These are phyloP conservation scores for Zancudomyces culisetae DNA, from an alignment of 371 early-diverging fungal species.

Conservation along the genomic window DNA sequence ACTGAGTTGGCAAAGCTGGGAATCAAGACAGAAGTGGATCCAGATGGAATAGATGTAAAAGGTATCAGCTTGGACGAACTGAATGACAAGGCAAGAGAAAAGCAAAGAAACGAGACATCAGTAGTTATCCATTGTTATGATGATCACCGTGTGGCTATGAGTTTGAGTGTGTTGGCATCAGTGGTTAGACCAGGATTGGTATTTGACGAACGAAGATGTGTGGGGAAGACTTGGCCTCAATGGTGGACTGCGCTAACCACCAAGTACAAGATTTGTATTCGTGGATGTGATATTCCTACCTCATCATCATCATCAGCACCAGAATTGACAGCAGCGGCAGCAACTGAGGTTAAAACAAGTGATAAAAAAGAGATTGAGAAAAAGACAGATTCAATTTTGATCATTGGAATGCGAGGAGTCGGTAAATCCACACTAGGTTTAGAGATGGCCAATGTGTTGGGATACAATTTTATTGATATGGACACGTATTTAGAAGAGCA, in stretches of 20 bases:
- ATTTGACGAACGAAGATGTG: conserved; percentile 82
- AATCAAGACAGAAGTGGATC: conserved; percentile 56
- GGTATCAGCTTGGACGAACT: conserved; percentile 37
- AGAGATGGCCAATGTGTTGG: conserved; percentile 42
- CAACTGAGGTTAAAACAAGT: not conserved
- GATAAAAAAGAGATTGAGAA: not conserved
- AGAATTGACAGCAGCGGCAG: not conserved
- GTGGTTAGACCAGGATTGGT: conserved; percentile 53
- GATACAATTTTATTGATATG: conserved; percentile 65
- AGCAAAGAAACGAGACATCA: conserved; percentile 6
- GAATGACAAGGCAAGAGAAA: not conserved
- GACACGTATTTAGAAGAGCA: conserved; percentile 61
- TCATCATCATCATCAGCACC: too few relatives aligned
- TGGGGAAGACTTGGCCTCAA: conserved; percentile 94
- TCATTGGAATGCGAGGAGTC: conserved; percentile 94
- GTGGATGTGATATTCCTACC: conserved; percentile 46
- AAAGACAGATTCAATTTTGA: conserved; percentile 28
- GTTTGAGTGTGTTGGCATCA: conserved; percentile 67
- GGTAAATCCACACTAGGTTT: conserved; percentile 84
- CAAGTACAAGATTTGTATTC: conserved; percentile 45
- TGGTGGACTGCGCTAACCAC: conserved; percentile 91
- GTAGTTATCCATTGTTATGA: conserved; percentile 78
- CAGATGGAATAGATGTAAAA: conserved; percentile 79
- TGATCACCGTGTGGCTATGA: conserved; percentile 96
- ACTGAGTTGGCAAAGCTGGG: conserved; percentile 81